These are phyloP conservation scores for Skeletonema grethae DNA, from an alignment of 108 stramenopile species.

Conservation along the genomic window DNA sequence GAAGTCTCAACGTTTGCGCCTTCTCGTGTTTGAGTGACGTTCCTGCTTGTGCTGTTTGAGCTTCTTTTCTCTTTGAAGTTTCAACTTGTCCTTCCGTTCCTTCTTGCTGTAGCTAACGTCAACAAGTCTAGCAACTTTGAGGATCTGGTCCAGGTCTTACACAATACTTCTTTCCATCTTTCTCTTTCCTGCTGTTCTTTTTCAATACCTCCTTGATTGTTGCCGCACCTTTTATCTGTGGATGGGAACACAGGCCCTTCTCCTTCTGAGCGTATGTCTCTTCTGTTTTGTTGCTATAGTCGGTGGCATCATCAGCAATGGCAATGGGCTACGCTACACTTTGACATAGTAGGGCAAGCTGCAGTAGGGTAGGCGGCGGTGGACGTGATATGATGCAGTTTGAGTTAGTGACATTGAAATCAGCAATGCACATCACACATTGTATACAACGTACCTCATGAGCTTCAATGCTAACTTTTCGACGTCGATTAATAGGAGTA, in stretches of 20 bases:
- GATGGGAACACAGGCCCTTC: slow-evolving; percentile 3
- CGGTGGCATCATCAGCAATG: background rate
- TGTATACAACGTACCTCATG: slow-evolving; percentile 3
- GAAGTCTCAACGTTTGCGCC: slow-evolving; percentile 71
- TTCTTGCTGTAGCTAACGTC: slow-evolving; percentile 46
- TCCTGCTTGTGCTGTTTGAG: slow-evolving; percentile 37
- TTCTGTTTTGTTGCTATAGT: background rate
- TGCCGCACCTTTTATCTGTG: slow-evolving; percentile 21
- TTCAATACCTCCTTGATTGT: slow-evolving; percentile 48
- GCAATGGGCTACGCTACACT: background rate
- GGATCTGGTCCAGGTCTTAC: slow-evolving; percentile 77
- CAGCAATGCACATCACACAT: background rate
- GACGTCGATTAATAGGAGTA: slow-evolving; percentile 26
- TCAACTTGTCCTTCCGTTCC: slow-evolving; percentile 18
- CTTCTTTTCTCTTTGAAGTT: slow-evolving; percentile 26
- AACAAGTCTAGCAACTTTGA: slow-evolving; percentile 47
- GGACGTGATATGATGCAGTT: too few relatives aligned
- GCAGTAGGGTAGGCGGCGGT: background rate
- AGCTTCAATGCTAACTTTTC: slow-evolving; percentile 29
- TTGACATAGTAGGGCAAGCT: background rate
- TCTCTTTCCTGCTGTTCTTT: slow-evolving; percentile 49
- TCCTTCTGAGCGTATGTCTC: slow-evolving; percentile 33
- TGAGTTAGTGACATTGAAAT: too few relatives aligned
- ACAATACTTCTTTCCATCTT: slow-evolving; percentile 34
- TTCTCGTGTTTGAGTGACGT: slow-evolving; percentile 57